Evolutionary conservation across 805 yeast genomes (phyloP).

Genomic region (Wilhelminamyces savonicus): DNA sequence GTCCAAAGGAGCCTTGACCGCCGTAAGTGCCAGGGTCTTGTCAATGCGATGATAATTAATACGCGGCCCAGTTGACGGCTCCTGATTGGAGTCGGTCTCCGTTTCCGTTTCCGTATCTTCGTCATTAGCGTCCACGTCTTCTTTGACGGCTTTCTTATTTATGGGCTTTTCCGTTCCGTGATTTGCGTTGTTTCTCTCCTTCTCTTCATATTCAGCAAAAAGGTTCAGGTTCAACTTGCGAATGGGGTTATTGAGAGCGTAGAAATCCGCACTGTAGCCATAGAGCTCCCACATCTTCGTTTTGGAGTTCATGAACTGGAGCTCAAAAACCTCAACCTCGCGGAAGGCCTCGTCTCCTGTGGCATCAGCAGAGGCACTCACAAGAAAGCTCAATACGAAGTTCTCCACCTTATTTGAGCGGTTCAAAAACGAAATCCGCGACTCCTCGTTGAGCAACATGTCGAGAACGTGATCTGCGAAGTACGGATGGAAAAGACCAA

Average conservation of each 20-base stretch:
- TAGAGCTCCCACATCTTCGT: conserved; percentile 58
- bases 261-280: conserved; percentile 52
- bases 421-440: conserved; percentile 46
- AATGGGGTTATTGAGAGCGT: conserved; percentile 37
- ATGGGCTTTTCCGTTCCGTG: conserved; percentile 4
- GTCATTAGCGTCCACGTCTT: conserved; percentile 5
- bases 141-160: conserved; percentile 4
- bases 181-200: neutral
- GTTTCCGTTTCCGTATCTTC: conserved; percentile 7
- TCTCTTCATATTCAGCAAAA: conserved; percentile 2
- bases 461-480: conserved; percentile 42
- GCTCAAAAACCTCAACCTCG: conserved; percentile 61
- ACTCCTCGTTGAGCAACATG: conserved; percentile 55
- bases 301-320: conserved; percentile 46
- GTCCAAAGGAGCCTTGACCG: conserved; percentile 50
- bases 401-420: conserved; percentile 45
- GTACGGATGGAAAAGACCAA: conserved; percentile 45
- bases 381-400: conserved; percentile 11
- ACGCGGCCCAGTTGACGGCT: too few relatives aligned
- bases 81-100: neutral
- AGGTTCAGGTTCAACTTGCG: conserved; percentile 20
- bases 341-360: conserved; percentile 16
- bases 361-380: neutral
- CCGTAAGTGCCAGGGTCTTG: conserved; percentile 17
- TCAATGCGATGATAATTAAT: too few relatives aligned